These are phyloP conservation scores for Fusarium protoensiforme DNA, from an alignment of 2,329 filamentous ascomycete genomes.

Conservation along the genomic window DNA sequence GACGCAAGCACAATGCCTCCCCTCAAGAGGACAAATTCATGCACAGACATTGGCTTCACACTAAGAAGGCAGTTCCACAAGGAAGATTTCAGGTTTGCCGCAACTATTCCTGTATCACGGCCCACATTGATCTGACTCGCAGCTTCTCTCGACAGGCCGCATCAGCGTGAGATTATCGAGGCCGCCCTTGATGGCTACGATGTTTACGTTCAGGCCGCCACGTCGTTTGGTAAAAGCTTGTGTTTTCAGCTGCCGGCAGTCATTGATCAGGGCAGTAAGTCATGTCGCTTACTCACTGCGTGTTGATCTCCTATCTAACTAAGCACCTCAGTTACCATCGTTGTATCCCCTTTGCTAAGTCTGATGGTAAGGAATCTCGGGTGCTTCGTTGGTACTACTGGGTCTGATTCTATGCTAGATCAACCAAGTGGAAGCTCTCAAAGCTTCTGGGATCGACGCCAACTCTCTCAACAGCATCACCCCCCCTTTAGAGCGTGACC, in stretches of 20 bases:
- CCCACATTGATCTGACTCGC: background rate
- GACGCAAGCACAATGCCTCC: conserved; percentile 50
- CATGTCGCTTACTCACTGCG: background rate
- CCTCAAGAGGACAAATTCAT: conserved; percentile 59
- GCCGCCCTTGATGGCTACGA: conserved; percentile 85
- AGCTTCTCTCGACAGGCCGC: conserved; percentile 66
- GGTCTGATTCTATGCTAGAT: conserved; percentile 63
- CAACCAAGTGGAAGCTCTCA: conserved; percentile 89
- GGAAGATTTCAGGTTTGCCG: conserved; percentile 72
- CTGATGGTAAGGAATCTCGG: conserved; percentile 74
- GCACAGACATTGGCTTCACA: conserved; percentile 78
- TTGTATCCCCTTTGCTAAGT: conserved; percentile 88
- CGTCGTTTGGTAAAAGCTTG: conserved; percentile 90
- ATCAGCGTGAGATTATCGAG: conserved; percentile 88
- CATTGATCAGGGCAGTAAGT: conserved; percentile 84
- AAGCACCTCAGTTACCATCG: conserved; percentile 76
- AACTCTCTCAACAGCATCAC: conserved; percentile 91
- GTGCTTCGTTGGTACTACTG: background rate
- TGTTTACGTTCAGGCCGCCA: conserved; percentile 93
- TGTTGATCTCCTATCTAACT: conserved; percentile 25
- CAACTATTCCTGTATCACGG: background rate
- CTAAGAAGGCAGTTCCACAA: conserved; percentile 80
- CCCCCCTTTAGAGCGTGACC: conserved; percentile 68
- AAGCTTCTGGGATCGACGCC: conserved; percentile 79
- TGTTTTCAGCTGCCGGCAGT: conserved; percentile 94